A percentile compares a stretch with the other conserved stretches of the same genome.
These are phyloP conservation scores for Lentinula novae-zelandiae DNA, from an alignment of 1,284 basidiomycete species.

Conservation along the genomic window DNA sequence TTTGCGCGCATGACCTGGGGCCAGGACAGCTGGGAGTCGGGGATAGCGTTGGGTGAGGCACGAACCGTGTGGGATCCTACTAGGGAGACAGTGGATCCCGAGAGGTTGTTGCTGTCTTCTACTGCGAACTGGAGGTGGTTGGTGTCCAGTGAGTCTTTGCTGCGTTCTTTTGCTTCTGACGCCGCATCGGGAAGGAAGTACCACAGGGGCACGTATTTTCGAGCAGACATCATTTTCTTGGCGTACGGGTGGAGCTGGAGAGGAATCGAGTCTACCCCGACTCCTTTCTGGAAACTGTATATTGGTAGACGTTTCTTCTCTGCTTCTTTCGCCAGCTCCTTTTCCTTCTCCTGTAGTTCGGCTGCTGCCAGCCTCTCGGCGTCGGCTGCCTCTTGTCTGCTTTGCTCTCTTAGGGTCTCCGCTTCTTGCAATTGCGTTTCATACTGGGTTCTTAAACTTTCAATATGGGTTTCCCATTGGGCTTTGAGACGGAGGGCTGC, in stretches of 20 bases:
- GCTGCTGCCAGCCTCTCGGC: background rate
- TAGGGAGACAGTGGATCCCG: background rate
- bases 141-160: background rate
- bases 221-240: background rate
- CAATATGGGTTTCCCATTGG: background rate
- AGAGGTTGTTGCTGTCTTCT: background rate
- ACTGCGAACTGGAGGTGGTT: background rate
- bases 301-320: conserved; percentile 5
- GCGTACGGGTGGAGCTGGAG: background rate
- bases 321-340: background rate
- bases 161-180: background rate
- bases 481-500: background rate
- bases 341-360: background rate
- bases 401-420: background rate
- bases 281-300: background rate
- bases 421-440: background rate
- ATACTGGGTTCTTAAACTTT: background rate
- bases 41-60: background rate
- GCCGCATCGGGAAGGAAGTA: background rate
- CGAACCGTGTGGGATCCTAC: background rate
- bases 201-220: background rate
- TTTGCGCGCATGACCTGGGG: background rate
- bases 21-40: background rate
- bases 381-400: background rate
- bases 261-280: background rate